Evolutionary conservation across 1,139 yeast species (phyloP), one percentile per base, ranked within the genome.

Genomic region (Kodamaea plutei): DNA sequence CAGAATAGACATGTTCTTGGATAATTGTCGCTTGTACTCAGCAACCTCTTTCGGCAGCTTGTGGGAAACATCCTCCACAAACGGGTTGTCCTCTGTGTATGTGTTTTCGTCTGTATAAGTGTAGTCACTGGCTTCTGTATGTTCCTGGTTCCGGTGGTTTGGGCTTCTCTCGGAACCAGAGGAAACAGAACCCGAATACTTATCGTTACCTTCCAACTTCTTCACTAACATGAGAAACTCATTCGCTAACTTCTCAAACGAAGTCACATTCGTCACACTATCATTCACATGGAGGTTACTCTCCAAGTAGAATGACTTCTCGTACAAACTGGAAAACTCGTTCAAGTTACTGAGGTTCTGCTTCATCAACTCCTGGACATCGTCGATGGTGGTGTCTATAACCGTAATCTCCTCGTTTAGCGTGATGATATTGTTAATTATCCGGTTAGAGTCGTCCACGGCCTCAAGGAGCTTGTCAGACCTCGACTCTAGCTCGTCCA

Each of bases 191-290:
- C 13, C 13, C 10, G 35, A 29, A 21, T 31, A 34, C 15, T 20
- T 20, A 26, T 35, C 41, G 27, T 41, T 39, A 17, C 31, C 35
- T 21, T 33, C 39, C 10, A 44, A 24, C 21, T 25, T 39, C 30
- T 37, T 36, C 35, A 50, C 35, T 27, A 52, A 38, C 29, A 35
- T 34, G 12, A 40, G 34, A 33, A 39, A 76, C 45, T 78, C 84
- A 26, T 58, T 48, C 22, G 60, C 52, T 28, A 79, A 46, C 37
- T 72, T 74, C 29, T 69, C 73, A 38, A 73, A 61, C 1, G 78
- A 69, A 56, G 71, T 52, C 54, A 69, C 39, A 63, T 70, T 48
- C 60, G 70, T 62, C 29, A 55, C 37, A 15, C 26, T 24, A 41
- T 65, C 73, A 35, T 60, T 62, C 26, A 47, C 33, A 14, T 42